Conservation (phyloP, 108 stramenopile genomes). For the Fragilariopsis cylindrus region DNA sequence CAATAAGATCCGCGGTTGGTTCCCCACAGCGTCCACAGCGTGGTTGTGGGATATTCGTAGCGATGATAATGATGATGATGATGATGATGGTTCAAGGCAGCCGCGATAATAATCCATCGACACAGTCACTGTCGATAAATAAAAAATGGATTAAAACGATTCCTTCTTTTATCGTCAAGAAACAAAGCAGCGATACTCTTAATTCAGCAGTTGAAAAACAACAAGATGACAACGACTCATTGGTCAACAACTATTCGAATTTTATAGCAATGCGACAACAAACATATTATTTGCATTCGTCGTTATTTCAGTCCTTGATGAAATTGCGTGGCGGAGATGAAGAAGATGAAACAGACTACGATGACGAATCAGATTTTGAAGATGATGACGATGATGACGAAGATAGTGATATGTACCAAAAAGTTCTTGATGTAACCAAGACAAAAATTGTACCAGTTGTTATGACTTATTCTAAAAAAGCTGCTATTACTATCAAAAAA, state of each 20-base stretch:
- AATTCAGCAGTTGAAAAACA: neutral
- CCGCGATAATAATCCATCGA: too few species aligned
- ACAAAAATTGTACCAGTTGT: conserved; percentile 12
- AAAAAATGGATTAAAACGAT: too few species aligned
- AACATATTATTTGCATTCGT: conserved; percentile 3
- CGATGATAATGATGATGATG: too few species aligned
- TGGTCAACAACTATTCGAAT: neutral
- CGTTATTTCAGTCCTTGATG: neutral
- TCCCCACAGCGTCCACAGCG: too few species aligned
- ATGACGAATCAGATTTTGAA: neutral
- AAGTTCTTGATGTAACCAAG: conserved; percentile 12
- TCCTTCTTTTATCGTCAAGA: too few species aligned
- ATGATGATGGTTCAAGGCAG: too few species aligned
- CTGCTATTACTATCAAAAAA: neutral
- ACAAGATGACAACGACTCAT: neutral
- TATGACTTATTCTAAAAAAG: conserved; percentile 20
- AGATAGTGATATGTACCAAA: conserved; percentile 11
- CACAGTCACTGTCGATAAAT: too few species aligned
- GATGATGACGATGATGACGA: conserved; percentile 5
- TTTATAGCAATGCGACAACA: neutral
- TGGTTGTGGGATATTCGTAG: too few species aligned
- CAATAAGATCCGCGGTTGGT: too few species aligned
- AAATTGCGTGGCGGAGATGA: conserved; percentile 17
- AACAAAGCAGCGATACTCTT: too few species aligned
- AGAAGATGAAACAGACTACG: conserved; percentile 9